Evolutionary conservation across 1,284 basidiomycete species (phyloP).

Genomic region (Melampsora americana): DNA sequence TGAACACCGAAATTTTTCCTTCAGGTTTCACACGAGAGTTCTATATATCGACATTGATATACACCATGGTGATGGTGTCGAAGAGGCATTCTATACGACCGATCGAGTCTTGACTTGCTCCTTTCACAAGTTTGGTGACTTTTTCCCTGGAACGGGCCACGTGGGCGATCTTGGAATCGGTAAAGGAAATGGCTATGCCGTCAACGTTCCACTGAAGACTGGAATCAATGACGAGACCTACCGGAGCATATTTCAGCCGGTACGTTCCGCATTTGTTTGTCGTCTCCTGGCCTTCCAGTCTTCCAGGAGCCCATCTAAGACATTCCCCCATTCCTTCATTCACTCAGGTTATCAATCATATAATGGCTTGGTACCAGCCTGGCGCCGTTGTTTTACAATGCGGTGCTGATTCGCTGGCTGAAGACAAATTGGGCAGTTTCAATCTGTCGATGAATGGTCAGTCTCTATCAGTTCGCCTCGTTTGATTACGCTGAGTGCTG

Average conservation of each 20-base stretch:
- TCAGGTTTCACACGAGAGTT: constrained; percentile 68
- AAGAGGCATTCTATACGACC: constrained; percentile 97
- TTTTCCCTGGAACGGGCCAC: constrained; percentile 78
- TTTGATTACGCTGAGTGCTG: too few species aligned
- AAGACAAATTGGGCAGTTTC: constrained; percentile 94
- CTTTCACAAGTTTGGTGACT: constrained; percentile 91
- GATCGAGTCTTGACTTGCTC: constrained; percentile 93
- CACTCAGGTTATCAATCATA: constrained; percentile 71
- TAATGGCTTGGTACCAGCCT: constrained; percentile 85
- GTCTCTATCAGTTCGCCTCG: constrained; percentile 39
- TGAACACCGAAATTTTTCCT: background rate
- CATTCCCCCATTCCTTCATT: background rate
- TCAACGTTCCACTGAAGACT: constrained; percentile 91
- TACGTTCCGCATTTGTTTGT: constrained; percentile 56
- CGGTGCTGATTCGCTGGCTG: constrained; percentile 89
- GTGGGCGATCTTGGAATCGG: constrained; percentile 74
- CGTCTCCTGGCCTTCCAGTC: background rate
- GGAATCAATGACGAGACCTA: constrained; percentile 77
- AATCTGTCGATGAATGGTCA: constrained; percentile 86
- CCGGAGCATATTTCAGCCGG: constrained; percentile 80
- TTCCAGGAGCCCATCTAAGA: constrained; percentile 10
- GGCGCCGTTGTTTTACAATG: constrained; percentile 90
- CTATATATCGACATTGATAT: constrained; percentile 98
- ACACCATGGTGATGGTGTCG: constrained; percentile 96
- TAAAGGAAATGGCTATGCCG: constrained; percentile 80